phyloP scores from a whole-genome alignment of 768 basidiomycete species.

The Hericium coralloides region DNA sequence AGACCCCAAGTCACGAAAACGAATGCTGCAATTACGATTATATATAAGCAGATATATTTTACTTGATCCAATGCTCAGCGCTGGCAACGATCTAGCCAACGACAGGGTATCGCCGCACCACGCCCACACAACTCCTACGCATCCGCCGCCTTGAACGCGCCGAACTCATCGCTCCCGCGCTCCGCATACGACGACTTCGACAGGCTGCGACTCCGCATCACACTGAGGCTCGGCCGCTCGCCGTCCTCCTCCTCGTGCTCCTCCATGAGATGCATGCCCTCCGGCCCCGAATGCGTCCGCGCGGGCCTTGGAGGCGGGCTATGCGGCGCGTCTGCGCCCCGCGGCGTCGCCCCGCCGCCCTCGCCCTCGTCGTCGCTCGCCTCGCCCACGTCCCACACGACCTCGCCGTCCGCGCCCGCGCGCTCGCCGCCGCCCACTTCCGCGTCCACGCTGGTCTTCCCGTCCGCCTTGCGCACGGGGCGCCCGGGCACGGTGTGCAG shows the following conservation, averaged over 20 bases:
- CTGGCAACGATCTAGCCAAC: background rate
- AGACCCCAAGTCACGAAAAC: no score
- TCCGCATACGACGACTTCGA: constrained; percentile 8
- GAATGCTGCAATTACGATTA: no score
- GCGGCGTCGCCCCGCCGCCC: constrained; percentile 19
- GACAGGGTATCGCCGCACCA: background rate
- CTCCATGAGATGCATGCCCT: constrained; percentile 35
- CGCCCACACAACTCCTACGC: background rate
- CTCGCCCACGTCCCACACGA: constrained; percentile 67
- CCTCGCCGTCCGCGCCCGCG: constrained; percentile 25
- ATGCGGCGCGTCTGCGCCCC: constrained; percentile 22
- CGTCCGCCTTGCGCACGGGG: constrained; percentile 17
- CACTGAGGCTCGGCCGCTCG: background rate
- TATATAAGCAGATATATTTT: no score
- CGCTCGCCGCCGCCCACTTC: constrained; percentile 30
- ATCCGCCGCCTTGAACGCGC: constrained; percentile 4
- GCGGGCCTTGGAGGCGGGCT: constrained; percentile 4
- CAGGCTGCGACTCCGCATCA: constrained; percentile 15
- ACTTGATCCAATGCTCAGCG: no score
- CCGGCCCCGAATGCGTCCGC: constrained; percentile 15
- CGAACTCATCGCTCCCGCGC: constrained; percentile 5
- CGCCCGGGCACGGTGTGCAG: constrained; percentile 22
- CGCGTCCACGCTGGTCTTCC: constrained; percentile 10
- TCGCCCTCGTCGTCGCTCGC: constrained; percentile 61
- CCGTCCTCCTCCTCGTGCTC: constrained; percentile 24